phyloP scores from a whole-genome alignment of 345 rosid genomes.

The Syzygium grande region DNA sequence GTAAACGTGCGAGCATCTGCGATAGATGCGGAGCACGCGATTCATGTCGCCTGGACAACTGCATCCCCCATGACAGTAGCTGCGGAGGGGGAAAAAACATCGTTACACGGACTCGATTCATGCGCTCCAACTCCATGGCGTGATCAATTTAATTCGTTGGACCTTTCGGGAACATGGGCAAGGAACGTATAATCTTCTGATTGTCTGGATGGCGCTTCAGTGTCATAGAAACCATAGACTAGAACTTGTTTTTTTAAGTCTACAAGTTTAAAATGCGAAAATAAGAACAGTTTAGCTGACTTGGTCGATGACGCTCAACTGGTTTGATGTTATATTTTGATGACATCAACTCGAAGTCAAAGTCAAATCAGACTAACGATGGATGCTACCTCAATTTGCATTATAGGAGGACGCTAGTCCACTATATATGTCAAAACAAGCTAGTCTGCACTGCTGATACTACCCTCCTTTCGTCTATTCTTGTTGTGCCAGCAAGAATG shows the following conservation, averaged over 20 bases:
- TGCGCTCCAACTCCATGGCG: too few relatives aligned
- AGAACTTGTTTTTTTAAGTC: not conserved
- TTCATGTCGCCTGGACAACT: too few relatives aligned
- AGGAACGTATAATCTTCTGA: not conserved
- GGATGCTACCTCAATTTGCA: not conserved
- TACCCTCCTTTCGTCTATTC: not conserved
- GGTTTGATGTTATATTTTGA: not conserved
- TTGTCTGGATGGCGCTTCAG: not conserved
- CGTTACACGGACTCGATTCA: too few relatives aligned
- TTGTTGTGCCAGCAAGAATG: not conserved
- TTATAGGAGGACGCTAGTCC: not conserved
- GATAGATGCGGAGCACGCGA: too few relatives aligned
- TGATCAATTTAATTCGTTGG: too few relatives aligned
- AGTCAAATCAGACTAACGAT: not conserved
- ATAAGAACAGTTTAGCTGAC: not conserved
- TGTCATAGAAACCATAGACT: not conserved
- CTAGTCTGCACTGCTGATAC: not conserved
- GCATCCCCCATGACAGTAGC: too few relatives aligned
- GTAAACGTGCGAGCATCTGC: too few relatives aligned
- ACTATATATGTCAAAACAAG: not conserved
- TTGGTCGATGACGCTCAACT: not conserved
- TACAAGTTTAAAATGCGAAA: not conserved
- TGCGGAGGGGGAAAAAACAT: too few relatives aligned
- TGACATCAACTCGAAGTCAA: not conserved
- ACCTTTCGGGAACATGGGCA: not conserved